phyloP scores from a whole-genome alignment of 352 stramenopile species.

The Phytophthora foliorum region DNA sequence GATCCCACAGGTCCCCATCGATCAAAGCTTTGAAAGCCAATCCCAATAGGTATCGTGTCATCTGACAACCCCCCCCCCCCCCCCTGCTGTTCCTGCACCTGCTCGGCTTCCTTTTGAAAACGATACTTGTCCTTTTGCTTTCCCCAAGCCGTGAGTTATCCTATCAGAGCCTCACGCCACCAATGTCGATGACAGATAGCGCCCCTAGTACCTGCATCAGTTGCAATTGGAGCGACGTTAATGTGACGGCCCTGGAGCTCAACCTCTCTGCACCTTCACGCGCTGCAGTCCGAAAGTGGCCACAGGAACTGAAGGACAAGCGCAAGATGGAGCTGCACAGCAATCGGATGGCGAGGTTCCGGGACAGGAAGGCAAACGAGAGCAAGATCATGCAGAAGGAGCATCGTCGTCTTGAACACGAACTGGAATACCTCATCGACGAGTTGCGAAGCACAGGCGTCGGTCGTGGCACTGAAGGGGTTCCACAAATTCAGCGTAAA shows the following conservation, averaged over 20 bases:
- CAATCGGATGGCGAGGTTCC: constrained; percentile 45
- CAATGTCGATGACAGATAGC: too few species aligned
- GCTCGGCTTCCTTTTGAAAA: too few species aligned
- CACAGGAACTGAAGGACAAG: constrained; percentile 40
- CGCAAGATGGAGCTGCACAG: constrained; percentile 39
- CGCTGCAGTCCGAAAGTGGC: constrained; percentile 18
- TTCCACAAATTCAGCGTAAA: neutral
- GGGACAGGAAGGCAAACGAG: constrained; percentile 33
- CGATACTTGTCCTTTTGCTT: too few species aligned
- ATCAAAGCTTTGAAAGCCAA: too few species aligned
- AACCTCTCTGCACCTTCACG: neutral
- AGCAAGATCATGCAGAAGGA: constrained; percentile 30
- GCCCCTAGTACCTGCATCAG: too few species aligned
- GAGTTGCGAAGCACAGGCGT: neutral
- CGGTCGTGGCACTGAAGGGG: neutral
- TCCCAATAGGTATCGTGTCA: too few species aligned
- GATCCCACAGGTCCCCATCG: too few species aligned
- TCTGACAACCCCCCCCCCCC: too few species aligned
- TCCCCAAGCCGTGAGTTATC: too few species aligned
- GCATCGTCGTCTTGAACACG: constrained; percentile 28
- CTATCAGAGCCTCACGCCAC: too few species aligned
- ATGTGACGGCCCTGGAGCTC: neutral
- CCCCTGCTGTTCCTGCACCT: too few species aligned
- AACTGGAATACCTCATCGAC: constrained; percentile 3
- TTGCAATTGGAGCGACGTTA: too few species aligned